A percentile compares a stretch with the other conserved stretches of the same genome.
Conservation (phyloP, 805 yeast species). For the Wickerhamomyces rabaulensis region DNA sequence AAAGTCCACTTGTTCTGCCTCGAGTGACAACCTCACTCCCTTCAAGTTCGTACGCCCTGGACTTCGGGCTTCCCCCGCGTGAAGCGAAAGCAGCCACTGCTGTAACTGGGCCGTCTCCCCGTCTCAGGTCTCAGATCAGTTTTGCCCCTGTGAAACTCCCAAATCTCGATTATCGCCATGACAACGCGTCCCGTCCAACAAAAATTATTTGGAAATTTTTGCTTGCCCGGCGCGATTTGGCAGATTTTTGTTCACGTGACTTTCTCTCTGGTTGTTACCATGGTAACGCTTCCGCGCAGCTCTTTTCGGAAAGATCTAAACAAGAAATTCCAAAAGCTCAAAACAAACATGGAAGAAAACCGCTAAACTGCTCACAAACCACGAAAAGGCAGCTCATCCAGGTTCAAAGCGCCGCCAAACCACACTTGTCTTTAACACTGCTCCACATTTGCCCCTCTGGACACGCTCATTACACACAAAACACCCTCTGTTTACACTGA, state of each 20-base stretch:
- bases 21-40: too few species aligned
- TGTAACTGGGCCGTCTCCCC: too few species aligned
- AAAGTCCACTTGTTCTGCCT: too few species aligned
- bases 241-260: neutral
- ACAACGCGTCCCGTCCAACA: neutral
- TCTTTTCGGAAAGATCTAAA: constrained; percentile 2
- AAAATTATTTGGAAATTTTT: neutral
- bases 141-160: neutral
- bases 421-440: neutral
- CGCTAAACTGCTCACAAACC: neutral
- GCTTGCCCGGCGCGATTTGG: neutral
- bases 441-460: neutral
- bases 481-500: neutral
- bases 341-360: neutral
- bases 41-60: too few species aligned
- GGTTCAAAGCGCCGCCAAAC: neutral
- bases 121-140: too few species aligned
- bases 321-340: neutral
- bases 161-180: neutral
- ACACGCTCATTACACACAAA: neutral
- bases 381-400: neutral
- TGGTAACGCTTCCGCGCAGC: neutral
- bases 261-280: neutral
- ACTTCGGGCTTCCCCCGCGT: too few species aligned
- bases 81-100: too few species aligned